Conservation (phyloP, 805 yeast genomes). For the Saccharomycopsis fibuligera region DNA sequence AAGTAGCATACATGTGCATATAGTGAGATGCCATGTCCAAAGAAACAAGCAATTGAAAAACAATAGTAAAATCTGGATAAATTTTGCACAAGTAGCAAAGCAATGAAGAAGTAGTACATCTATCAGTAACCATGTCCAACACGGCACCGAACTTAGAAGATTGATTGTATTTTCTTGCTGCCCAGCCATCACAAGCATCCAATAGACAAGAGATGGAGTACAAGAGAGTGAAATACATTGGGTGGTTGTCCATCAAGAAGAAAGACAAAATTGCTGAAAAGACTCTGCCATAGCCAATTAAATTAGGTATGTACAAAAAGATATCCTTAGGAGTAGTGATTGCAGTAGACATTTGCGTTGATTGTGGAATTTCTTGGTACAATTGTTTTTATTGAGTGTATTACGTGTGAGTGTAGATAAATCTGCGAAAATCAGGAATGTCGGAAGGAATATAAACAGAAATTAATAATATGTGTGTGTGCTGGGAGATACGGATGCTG, state of each 20-base stretch:
- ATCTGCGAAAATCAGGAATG: no score
- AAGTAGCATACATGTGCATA: slow-evolving; percentile 96
- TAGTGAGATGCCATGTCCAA: slow-evolving; percentile 90
- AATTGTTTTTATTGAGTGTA: no score
- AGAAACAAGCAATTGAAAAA: slow-evolving; percentile 80
- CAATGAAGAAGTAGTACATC: slow-evolving; percentile 94
- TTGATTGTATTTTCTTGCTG: slow-evolving; percentile 85
- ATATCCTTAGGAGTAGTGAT: slow-evolving; percentile 44
- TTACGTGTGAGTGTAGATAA: no score
- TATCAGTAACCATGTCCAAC: slow-evolving; percentile 96
- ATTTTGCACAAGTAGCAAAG: slow-evolving; percentile 66
- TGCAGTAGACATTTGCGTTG: no score
- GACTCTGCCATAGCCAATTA: slow-evolving; percentile 85
- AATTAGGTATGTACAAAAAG: slow-evolving; percentile 79
- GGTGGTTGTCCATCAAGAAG: slow-evolving; percentile 76
- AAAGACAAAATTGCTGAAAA: slow-evolving; percentile 76
- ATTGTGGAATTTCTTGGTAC: no score
- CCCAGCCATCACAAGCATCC: slow-evolving; percentile 95
- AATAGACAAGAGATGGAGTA: slow-evolving; percentile 85
- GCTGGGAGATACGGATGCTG: no score
- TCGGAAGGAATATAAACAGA: no score
- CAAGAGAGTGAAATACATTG: slow-evolving; percentile 64
- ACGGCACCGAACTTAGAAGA: slow-evolving; percentile 94
- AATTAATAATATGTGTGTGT: no score
- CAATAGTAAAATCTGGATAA: slow-evolving; percentile 32